Percentiles rank a stretch among this genome's conserved stretches.
Evolutionary conservation across 495 filamentous ascomycete genomes (phyloP).

Genomic region (Xylaria longipes): DNA sequence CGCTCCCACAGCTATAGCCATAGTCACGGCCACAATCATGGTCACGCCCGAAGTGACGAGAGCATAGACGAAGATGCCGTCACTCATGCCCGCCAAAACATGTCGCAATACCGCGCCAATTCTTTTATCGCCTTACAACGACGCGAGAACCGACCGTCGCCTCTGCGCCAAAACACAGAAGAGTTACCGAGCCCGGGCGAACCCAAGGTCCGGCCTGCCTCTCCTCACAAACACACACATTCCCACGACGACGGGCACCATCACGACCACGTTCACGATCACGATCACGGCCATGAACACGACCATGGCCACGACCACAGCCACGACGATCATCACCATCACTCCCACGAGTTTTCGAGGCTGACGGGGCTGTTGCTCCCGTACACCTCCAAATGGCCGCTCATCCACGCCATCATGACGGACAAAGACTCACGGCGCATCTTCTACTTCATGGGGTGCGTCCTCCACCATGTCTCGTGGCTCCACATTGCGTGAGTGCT

Average conservation of each 20-base stretch:
- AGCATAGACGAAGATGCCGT: conserved; percentile 43
- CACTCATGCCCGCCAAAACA: conserved; percentile 44
- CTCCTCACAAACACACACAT: conserved; percentile 20
- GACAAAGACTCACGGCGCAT: conserved; percentile 96
- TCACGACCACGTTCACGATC: conserved; percentile 27
- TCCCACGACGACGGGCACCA: conserved; percentile 13
- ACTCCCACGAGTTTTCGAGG: conserved; percentile 54
- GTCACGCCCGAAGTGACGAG: conserved; percentile 45
- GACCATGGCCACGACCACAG: conserved; percentile 34
- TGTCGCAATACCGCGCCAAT: conserved; percentile 42
- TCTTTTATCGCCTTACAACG: conserved; percentile 42
- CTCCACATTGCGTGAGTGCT: background rate
- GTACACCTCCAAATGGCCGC: conserved; percentile 69
- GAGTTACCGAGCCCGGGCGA: conserved; percentile 30
- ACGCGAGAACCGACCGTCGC: conserved; percentile 44
- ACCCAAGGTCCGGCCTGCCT: background rate
- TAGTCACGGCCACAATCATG: conserved; percentile 41
- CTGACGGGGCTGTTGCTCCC: conserved; percentile 71
- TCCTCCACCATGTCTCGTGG: conserved; percentile 11
- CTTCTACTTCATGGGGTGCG: conserved; percentile 94
- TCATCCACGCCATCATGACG: conserved; percentile 82
- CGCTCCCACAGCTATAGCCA: conserved; percentile 36
- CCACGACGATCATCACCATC: conserved; percentile 40
- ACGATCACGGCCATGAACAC: conserved; percentile 37
- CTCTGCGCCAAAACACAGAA: conserved; percentile 33